Evolutionary conservation across 179 eudicot species (phyloP).

Genomic region (Carnegiea gigantea): DNA sequence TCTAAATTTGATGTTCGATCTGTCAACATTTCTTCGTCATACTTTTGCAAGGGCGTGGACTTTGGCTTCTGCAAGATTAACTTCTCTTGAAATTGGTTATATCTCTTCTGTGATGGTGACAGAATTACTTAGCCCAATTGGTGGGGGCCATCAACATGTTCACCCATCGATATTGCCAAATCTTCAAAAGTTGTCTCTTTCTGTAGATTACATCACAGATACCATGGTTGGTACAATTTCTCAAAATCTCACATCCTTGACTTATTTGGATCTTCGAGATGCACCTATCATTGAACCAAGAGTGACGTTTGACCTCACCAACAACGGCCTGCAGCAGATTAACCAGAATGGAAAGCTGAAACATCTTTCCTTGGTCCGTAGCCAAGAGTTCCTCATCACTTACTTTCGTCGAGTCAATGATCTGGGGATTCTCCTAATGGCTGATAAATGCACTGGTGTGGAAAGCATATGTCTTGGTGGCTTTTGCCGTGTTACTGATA

Average conservation of each 20-base stretch:
- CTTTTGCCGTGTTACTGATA: conserved; percentile 88
- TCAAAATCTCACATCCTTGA: conserved; percentile 53
- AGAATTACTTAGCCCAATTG: conserved; percentile 67
- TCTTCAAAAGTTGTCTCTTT: conserved; percentile 69
- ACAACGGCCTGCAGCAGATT: conserved; percentile 72
- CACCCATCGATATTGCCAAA: conserved; percentile 52
- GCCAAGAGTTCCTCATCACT: conserved; percentile 68
- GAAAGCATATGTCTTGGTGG: conserved; percentile 97
- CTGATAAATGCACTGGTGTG: conserved; percentile 75
- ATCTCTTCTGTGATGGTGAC: conserved; percentile 75
- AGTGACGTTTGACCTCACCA: conserved; percentile 75
- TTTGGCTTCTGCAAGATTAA: conserved; percentile 61
- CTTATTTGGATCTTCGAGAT: conserved; percentile 93
- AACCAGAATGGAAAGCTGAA: conserved; percentile 77
- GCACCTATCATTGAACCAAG: conserved; percentile 85
- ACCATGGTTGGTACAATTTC: conserved; percentile 78
- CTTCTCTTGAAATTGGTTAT: conserved; percentile 83
- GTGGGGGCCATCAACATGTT: conserved; percentile 42
- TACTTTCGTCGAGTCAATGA: conserved; percentile 86
- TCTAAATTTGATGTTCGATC: conserved; percentile 82
- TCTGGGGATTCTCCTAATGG: conserved; percentile 87
- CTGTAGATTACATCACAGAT: conserved; percentile 93
- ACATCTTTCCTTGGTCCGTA: conserved; percentile 84
- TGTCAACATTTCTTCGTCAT: conserved; percentile 68
- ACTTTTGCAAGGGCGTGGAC: conserved; percentile 84